Evolutionary conservation across 805 yeast species (phyloP).

Genomic region (Saturnispora sanitii): DNA sequence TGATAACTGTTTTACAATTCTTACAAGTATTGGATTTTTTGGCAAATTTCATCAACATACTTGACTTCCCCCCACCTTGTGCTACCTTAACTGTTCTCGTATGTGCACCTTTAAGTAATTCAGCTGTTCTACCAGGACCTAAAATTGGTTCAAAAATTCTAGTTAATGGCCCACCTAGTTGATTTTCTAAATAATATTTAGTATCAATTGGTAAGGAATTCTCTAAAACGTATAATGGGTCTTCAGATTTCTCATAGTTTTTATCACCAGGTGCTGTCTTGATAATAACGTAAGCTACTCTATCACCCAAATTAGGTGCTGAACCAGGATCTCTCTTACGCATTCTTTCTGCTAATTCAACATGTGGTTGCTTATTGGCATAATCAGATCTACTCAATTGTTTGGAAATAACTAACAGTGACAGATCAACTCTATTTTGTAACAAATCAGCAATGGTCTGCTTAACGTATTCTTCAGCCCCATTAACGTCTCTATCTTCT

Average conservation of each 20-base stretch:
- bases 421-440: conserved; percentile 86
- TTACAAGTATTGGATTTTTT: conserved; percentile 82
- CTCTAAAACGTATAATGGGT: conserved; percentile 87
- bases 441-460: conserved; percentile 80
- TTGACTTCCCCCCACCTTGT: conserved; percentile 68
- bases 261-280: conserved; percentile 66
- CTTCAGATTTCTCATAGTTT: conserved; percentile 93
- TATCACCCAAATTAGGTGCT: conserved; percentile 94
- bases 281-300: conserved; percentile 94
- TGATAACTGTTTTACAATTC: conserved; percentile 76
- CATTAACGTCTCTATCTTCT: conserved; percentile 77
- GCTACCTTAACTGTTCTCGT: conserved; percentile 67
- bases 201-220: conserved; percentile 91
- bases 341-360: conserved; percentile 93
- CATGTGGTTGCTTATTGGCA: conserved; percentile 95
- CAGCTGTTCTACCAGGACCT: conserved; percentile 76
- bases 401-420: conserved; percentile 88
- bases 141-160: conserved; percentile 93
- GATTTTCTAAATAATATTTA: conserved; percentile 87
- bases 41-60: conserved; percentile 84
- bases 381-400: conserved; percentile 84
- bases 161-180: conserved; percentile 79
- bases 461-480: conserved; percentile 79
- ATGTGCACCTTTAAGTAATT: conserved; percentile 73
- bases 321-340: conserved; percentile 93